phyloP scores from a whole-genome alignment of 2,329 filamentous ascomycete species.

The Penicillium sp. region DNA sequence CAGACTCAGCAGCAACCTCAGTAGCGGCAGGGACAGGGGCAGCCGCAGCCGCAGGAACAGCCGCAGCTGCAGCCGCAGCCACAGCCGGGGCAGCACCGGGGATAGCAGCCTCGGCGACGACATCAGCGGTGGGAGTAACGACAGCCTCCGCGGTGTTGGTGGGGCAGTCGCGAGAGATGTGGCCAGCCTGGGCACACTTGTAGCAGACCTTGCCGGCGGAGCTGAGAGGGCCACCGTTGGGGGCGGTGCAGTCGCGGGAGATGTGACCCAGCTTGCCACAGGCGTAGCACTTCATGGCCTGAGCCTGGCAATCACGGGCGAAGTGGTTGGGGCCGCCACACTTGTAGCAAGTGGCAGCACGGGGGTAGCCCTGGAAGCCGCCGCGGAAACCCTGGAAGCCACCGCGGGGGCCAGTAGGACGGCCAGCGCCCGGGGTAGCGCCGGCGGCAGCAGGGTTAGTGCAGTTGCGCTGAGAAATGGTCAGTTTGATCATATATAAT shows the following conservation, averaged over 20 bases:
- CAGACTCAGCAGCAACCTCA: constrained; percentile 31
- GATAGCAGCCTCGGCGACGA: constrained; percentile 31
- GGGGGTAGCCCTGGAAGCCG: constrained; percentile 58
- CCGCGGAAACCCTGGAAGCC: constrained; percentile 64
- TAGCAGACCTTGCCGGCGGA: constrained; percentile 98
- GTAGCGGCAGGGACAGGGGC: constrained; percentile 28
- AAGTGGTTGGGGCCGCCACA: constrained; percentile 91
- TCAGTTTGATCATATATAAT: constrained; percentile 2
- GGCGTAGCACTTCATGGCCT: constrained; percentile 97
- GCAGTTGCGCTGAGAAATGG: constrained; percentile 64
- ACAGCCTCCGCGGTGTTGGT: constrained; percentile 52
- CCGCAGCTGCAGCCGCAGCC: constrained; percentile 29
- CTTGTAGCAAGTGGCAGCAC: constrained; percentile 64
- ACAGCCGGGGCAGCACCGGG: constrained; percentile 20
- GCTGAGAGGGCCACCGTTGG: constrained; percentile 92
- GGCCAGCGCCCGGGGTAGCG: constrained; percentile 60
- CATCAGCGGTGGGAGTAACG: constrained; percentile 20
- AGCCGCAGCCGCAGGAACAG: constrained; percentile 26
- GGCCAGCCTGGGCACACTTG: constrained; percentile 89
- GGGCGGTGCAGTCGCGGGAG: constrained; percentile 89
- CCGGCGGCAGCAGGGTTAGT: constrained; percentile 48
- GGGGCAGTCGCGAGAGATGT: constrained; percentile 94
- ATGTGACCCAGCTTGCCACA: constrained; percentile 95
- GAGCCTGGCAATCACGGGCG: constrained; percentile 94
- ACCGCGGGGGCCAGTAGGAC: constrained; percentile 64